Evolutionary conservation across 83 land plant species (phyloP).

Genomic region (Picea abies): DNA sequence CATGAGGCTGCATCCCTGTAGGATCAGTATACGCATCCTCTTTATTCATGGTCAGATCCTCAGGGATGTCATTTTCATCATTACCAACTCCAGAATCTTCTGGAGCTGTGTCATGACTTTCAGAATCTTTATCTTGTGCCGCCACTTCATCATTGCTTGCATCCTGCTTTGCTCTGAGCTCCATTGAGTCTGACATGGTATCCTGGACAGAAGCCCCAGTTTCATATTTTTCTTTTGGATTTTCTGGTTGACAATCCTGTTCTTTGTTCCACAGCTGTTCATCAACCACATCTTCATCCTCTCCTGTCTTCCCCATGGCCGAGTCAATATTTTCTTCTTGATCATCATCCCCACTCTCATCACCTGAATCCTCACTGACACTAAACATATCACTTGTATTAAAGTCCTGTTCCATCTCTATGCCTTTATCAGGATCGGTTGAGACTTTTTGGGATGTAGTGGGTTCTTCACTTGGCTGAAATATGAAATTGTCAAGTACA

Average conservation of each 20-base stretch:
- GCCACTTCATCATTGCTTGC: conserved; percentile 5
- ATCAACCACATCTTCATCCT: conserved; percentile 57
- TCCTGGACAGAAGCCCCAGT: conserved; percentile 68
- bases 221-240: conserved; percentile 70
- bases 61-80: conserved; percentile 15
- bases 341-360: conserved; percentile 44
- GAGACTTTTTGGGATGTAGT: conserved; percentile 26
- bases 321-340: conserved; percentile 72
- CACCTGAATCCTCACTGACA: conserved; percentile 78
- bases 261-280: conserved; percentile 78
- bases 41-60: conserved; percentile 58
- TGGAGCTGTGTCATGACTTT: background rate
- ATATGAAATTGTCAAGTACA: conserved; percentile 9
- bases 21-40: conserved; percentile 56
- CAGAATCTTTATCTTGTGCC: conserved; percentile 14
- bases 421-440: conserved; percentile 68
- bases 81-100: conserved; percentile 16
- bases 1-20: conserved; percentile 45
- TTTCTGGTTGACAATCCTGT: conserved; percentile 52
- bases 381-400: conserved; percentile 61
- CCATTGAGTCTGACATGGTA: conserved; percentile 32
- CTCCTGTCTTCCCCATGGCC: conserved; percentile 76
- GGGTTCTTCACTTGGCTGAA: conserved; percentile 39
- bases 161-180: conserved; percentile 79
- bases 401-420: conserved; percentile 97